These are phyloP conservation scores for Botrytis cinerea DNA, from an alignment of 2,329 filamentous ascomycete species.

Conservation along the genomic window DNA sequence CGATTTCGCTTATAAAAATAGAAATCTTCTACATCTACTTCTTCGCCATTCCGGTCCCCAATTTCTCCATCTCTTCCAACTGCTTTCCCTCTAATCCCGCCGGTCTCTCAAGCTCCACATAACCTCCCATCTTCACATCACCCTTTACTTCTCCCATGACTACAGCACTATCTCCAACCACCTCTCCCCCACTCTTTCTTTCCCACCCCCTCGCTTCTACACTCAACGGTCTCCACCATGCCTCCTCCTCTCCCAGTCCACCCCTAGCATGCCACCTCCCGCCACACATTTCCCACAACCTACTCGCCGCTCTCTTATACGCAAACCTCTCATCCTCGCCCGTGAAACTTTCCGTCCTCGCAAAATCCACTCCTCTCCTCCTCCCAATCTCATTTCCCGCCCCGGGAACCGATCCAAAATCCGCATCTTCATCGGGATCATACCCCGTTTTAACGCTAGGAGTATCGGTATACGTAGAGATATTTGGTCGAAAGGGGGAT, in stretches of 20 bases:
- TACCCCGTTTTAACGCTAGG: slow-evolving; percentile 48
- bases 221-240: slow-evolving; percentile 71
- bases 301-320: slow-evolving; percentile 72
- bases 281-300: slow-evolving; percentile 83
- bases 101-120: slow-evolving; percentile 48
- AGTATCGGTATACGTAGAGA: slow-evolving; percentile 61
- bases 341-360: slow-evolving; percentile 66
- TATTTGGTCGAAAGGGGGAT: slow-evolving; percentile 77
- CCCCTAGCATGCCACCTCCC: slow-evolving; percentile 67
- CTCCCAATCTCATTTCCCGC: slow-evolving; percentile 45
- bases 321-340: slow-evolving; percentile 82
- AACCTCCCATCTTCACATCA: slow-evolving; percentile 47
- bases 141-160: slow-evolving; percentile 28
- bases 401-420: slow-evolving; percentile 48
- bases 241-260: slow-evolving; percentile 47
- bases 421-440: slow-evolving; percentile 59
- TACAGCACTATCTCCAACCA: slow-evolving; percentile 24
- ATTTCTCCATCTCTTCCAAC: slow-evolving; percentile 28
- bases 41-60: not conserved
- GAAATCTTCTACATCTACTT: not conserved
- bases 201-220: slow-evolving; percentile 69
- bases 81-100: slow-evolving; percentile 44
- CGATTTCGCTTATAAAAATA: not conserved
- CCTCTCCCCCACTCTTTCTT: not conserved
- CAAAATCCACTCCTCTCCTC: slow-evolving; percentile 56